Evolutionary conservation across 805 yeast species (phyloP).

Genomic region (Pichia kluyveri): DNA sequence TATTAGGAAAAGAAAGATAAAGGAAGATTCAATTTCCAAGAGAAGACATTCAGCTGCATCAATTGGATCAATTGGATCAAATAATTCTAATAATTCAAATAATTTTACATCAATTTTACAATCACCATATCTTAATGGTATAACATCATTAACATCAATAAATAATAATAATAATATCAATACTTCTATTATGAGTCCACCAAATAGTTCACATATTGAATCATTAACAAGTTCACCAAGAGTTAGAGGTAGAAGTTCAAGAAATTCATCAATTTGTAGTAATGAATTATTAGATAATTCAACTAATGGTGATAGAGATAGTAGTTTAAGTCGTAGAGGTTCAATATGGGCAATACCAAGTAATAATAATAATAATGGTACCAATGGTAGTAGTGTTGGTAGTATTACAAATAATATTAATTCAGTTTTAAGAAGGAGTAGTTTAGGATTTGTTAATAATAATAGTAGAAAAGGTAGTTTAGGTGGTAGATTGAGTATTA

Average conservation of each 20-base stretch:
- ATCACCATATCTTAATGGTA: slow-evolving; percentile 7
- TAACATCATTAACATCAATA: slow-evolving; percentile 2
- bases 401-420: neutral
- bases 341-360: slow-evolving; percentile 8
- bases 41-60: slow-evolving; percentile 28
- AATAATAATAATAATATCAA: neutral
- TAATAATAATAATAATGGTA: neutral
- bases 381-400: slow-evolving; percentile 3
- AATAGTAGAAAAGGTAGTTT: slow-evolving; percentile 7
- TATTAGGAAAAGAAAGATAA: slow-evolving; percentile 19
- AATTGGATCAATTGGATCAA: slow-evolving; percentile 7
- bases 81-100: slow-evolving; percentile 13
- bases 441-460: slow-evolving; percentile 2
- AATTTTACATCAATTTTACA: slow-evolving; percentile 19
- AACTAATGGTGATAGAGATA: slow-evolving; percentile 1
- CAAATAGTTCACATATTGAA: slow-evolving; percentile 2
- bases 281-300: slow-evolving; percentile 2
- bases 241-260: slow-evolving; percentile 7
- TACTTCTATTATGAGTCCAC: slow-evolving; percentile 1
- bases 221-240: slow-evolving; percentile 6
- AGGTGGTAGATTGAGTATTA: slow-evolving; percentile 6
- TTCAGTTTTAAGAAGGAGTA: slow-evolving; percentile 3
- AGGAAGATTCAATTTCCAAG: slow-evolving; percentile 16
- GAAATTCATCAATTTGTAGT: slow-evolving; percentile 11
- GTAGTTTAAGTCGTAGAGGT: slow-evolving; percentile 7